These are phyloP conservation scores for Colletotrichum sp. DNA, from an alignment of 2,329 filamentous ascomycete genomes.

Conservation along the genomic window DNA sequence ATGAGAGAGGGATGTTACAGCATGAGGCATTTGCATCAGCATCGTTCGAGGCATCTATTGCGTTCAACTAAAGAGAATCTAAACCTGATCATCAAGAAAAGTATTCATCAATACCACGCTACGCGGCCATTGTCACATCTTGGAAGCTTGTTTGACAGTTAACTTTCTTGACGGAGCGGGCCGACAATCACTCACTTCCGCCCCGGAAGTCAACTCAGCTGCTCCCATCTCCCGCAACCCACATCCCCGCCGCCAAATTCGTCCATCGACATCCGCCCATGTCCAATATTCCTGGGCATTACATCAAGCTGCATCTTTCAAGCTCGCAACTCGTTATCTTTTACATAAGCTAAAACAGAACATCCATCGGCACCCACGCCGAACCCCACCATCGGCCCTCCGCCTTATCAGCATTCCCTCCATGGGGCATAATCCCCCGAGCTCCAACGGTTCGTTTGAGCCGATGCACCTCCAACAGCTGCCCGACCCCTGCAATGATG, in stretches of 20 bases:
- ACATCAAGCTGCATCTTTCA: neutral
- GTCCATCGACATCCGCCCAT: neutral
- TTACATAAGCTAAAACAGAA: neutral
- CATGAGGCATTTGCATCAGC: neutral
- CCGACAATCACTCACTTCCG: neutral
- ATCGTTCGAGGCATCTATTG: neutral
- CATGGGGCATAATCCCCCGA: neutral
- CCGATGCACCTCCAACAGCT: neutral
- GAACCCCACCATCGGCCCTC: neutral
- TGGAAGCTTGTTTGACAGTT: neutral
- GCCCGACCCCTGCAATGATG: neutral
- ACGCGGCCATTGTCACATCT: neutral
- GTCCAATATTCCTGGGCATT: neutral
- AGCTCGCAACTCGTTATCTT: neutral
- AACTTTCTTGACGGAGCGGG: neutral
- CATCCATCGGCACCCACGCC: neutral
- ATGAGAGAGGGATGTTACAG: neutral
- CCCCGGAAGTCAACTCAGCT: neutral
- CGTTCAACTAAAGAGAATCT: neutral
- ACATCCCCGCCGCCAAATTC: neutral
- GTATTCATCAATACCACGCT: neutral
- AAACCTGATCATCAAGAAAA: neutral
- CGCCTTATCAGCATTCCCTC: constrained; percentile 9
- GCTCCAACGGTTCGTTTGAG: constrained; percentile 18
- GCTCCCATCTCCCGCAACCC: neutral